Percentiles rank a stretch among this genome's conserved stretches.
phyloP scores from a whole-genome alignment of 208 protist species.

The Plasmodiophora brassicae region DNA sequence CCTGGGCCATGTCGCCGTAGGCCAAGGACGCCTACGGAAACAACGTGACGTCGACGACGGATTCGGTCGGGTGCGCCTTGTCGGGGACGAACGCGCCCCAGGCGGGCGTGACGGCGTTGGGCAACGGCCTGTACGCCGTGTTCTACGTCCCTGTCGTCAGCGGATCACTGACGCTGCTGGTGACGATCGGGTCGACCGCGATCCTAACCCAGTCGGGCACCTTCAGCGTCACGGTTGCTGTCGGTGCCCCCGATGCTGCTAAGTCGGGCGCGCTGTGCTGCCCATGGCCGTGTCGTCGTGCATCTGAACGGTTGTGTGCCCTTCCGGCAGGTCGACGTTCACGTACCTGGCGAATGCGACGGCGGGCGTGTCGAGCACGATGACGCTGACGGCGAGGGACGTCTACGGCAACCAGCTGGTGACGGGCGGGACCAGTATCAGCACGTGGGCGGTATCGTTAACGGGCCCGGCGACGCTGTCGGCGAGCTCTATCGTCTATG shows the following conservation, averaged over 20 bases:
- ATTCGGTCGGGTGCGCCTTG: not conserved
- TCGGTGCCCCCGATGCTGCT: not conserved
- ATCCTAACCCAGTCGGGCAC: slow-evolving; percentile 28
- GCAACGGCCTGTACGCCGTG: slow-evolving; percentile 2
- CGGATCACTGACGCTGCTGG: not conserved
- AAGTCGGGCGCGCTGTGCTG: not conserved
- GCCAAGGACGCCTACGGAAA: not conserved
- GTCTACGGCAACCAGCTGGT: slow-evolving; percentile 44
- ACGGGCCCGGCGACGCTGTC: not conserved
- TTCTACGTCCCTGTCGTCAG: not conserved
- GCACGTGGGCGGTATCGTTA: not conserved
- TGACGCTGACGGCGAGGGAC: slow-evolving; percentile 44
- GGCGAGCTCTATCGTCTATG: not conserved
- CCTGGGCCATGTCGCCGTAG: not conserved
- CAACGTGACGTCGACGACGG: not conserved
- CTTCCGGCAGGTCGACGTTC: too few species aligned
- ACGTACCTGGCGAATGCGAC: too few species aligned
- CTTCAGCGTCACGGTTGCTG: slow-evolving; percentile 11
- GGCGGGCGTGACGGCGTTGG: not conserved
- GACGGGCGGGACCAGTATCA: not conserved
- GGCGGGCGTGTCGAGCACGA: slow-evolving; percentile 38
- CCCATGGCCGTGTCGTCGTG: too few species aligned
- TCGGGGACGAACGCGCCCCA: not conserved
- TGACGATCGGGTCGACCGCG: not conserved
- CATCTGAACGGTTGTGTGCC: too few species aligned